Base-by-base conservation (phyloP, 495 filamentous ascomycete genomes). In the Podospora tetraspora region DNA sequence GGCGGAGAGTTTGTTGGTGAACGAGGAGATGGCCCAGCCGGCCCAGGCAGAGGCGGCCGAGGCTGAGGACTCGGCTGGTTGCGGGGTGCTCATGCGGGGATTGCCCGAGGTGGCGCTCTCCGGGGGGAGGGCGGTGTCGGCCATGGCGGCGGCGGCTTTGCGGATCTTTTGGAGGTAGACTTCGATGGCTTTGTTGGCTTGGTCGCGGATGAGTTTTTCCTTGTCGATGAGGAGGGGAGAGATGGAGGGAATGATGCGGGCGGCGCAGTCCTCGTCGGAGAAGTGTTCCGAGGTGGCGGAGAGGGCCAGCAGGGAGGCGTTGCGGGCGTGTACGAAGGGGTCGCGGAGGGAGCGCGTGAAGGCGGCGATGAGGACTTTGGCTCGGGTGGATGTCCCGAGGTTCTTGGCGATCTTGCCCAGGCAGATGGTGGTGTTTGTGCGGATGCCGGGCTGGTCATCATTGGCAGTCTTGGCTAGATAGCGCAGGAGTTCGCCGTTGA, bases 21-120 rank as follows among this genome's bases (percentile, higher is more conserved):
- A 97, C n/a, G 92, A 96, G 2, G 95, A 97, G 59, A 99, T 97
- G 0, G 95, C 95, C 95, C 95, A 99, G 57, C 96, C 95, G 6
- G 94, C 88, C 96, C 94, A 97, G 3, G 71, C 65, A 4, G 75
- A 66, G 13, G 74, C 25, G 3, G 88, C 86, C 16, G 88, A 87
- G 66, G 90, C 87, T 63, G 83, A 87, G 64, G 83, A 87, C 12
- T 79, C 80, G 43, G 77, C 78, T 1, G 84, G 75, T 65, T 90
- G 89, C 6, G 87, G 84, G 1, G 91, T 95, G 66, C 89, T 90
- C 81, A 96, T 94, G 23, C 91, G 86, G 4, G 91, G 88, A 3
- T 71, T 79, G 32, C 80, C 79, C 63, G 78, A 78, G 5, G 84
- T 80, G 6, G 85, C 77, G 21, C 76, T 81, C 76, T 81, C 78